A percentile compares a stretch with the other conserved stretches of the same genome.
phyloP scores from a whole-genome alignment of 129 eudicot species.

The Ambrosia artemisiifolia region DNA sequence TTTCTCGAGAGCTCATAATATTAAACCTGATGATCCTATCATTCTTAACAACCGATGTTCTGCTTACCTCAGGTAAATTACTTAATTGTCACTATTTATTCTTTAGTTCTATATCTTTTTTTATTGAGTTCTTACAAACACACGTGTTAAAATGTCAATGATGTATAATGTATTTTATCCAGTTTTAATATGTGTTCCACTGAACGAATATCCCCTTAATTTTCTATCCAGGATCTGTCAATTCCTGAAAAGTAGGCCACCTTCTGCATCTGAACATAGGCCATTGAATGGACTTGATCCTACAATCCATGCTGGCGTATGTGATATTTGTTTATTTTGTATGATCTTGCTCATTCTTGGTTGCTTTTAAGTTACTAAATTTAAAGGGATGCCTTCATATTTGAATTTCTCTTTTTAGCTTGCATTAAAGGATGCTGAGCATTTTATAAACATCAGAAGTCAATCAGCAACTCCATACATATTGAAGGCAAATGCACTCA shows the following conservation, averaged over 20 bases:
- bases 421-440: conserved; percentile 96
- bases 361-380: conserved; percentile 7
- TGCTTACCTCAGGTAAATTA: conserved; percentile 67
- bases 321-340: conserved; percentile 37
- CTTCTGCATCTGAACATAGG: conserved; percentile 76
- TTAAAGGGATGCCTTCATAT: neutral
- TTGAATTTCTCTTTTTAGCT: conserved; percentile 51
- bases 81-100: neutral
- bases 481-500: conserved; percentile 76
- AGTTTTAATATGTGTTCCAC: neutral
- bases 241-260: conserved; percentile 63
- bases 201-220: neutral
- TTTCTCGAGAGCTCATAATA: conserved; percentile 65
- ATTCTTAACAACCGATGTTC: conserved; percentile 75
- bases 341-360: conserved; percentile 34
- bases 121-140: neutral
- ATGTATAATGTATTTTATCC: neutral
- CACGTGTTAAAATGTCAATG: neutral
- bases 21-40: conserved; percentile 62
- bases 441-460: conserved; percentile 48
- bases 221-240: conserved; percentile 58
- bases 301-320: conserved; percentile 92
- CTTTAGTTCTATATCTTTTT: neutral
- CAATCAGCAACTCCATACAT: conserved; percentile 56
- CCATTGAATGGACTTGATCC: conserved; percentile 97